phyloP scores from a whole-genome alignment of 495 filamentous ascomycete genomes.

The Penicillium diatomitis region DNA sequence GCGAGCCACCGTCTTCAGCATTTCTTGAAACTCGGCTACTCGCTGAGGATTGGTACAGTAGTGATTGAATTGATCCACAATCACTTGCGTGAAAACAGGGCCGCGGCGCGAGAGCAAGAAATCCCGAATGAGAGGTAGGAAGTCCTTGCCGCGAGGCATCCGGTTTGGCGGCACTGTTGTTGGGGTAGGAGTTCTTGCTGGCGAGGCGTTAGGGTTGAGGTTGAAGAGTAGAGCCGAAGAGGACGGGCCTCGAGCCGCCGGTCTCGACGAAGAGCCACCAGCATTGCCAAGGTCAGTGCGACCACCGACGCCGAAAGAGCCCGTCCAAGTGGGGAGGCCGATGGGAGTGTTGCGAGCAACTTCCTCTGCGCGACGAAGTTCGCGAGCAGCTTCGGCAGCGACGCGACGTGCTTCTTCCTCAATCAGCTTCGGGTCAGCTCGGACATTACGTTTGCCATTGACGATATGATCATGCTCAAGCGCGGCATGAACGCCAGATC shows the following conservation, averaged over 20 bases:
- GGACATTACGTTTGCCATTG: constrained; percentile 51
- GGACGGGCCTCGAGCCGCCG: constrained; percentile 35
- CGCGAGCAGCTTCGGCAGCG: constrained; percentile 65
- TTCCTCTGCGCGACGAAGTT: constrained; percentile 64
- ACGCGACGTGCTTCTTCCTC: constrained; percentile 72
- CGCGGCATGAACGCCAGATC: constrained; percentile 72
- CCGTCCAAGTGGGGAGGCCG: constrained; percentile 92
- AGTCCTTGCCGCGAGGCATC: constrained; percentile 39
- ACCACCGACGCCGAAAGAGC: constrained; percentile 66
- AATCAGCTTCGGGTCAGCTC: constrained; percentile 62
- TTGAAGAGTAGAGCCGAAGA: constrained; percentile 52
- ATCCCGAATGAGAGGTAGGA: constrained; percentile 63
- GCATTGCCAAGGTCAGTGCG: constrained; percentile 29
- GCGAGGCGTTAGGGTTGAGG: constrained; percentile 33
- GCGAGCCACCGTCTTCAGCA: constrained; percentile 48
- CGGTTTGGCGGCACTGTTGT: constrained; percentile 8
- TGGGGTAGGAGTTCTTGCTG: constrained; percentile 14
- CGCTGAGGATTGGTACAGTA: constrained; percentile 45
- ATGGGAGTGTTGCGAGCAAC: constrained; percentile 61
- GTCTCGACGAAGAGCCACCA: constrained; percentile 22
- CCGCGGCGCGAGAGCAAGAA: constrained; percentile 67
- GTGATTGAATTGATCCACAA: constrained; percentile 75
- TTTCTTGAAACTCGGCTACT: constrained; percentile 54
- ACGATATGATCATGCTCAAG: constrained; percentile 87
- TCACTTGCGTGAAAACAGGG: constrained; percentile 58